phyloP scores from a whole-genome alignment of 1,139 yeast species.

The Pichia sp. region DNA sequence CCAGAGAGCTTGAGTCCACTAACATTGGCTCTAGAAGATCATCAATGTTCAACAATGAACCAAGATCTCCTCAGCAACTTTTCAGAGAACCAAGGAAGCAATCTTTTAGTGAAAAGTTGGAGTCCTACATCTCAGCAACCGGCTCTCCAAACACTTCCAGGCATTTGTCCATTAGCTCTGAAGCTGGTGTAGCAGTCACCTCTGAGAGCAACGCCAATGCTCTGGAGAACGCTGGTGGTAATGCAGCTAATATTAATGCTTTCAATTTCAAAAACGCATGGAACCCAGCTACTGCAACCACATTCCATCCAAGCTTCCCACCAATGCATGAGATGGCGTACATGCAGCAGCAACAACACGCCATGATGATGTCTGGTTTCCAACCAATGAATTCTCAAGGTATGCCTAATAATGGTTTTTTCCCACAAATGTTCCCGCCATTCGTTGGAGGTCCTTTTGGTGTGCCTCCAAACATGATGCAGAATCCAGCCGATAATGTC shows the following conservation, averaged over 20 bases:
- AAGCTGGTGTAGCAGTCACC: slow-evolving; percentile 1
- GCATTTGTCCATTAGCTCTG: slow-evolving; percentile 24
- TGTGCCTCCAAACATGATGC: slow-evolving; percentile 3
- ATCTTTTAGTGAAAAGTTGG: slow-evolving; percentile 60
- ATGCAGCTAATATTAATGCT: slow-evolving; percentile 1
- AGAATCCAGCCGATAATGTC: not conserved
- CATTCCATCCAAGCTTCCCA: slow-evolving; percentile 42
- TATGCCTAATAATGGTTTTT: slow-evolving; percentile 8
- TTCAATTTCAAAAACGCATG: slow-evolving; percentile 38
- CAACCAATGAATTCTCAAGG: slow-evolving; percentile 17
- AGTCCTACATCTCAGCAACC: slow-evolving; percentile 41
- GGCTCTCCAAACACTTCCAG: slow-evolving; percentile 22
- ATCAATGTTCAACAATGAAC: slow-evolving; percentile 34
- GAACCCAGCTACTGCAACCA: slow-evolving; percentile 59
- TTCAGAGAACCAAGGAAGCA: slow-evolving; percentile 36
- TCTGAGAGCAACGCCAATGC: slow-evolving; percentile 2
- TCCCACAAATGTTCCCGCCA: slow-evolving; percentile 18
- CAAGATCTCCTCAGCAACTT: slow-evolving; percentile 22
- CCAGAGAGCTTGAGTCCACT: slow-evolving; percentile 55
- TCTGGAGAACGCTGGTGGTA: not conserved
- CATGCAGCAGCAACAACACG: slow-evolving; percentile 17
- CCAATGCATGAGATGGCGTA: slow-evolving; percentile 7
- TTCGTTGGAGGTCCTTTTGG: slow-evolving; percentile 4
- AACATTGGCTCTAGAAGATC: slow-evolving; percentile 37
- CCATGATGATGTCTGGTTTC: slow-evolving; percentile 19